Base-by-base conservation (phyloP, 2,329 filamentous ascomycete genomes). In the Penicillium occitanis region DNA sequence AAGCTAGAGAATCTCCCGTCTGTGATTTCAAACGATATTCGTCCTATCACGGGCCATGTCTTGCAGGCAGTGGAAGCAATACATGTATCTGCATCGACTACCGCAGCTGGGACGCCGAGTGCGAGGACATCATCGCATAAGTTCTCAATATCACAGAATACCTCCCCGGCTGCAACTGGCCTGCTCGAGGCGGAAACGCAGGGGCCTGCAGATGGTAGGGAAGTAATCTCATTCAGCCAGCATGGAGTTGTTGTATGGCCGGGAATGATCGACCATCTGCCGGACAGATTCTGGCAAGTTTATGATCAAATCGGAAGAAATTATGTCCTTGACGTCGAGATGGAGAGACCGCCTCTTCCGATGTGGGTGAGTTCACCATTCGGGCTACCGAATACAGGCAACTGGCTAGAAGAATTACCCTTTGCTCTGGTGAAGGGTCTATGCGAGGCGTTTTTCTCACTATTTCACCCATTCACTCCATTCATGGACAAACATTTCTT, bases 391-490 rank as follows among this genome's bases (percentile, higher is more conserved):
- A 73, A 71, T 5, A 76, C 74, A 3, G 73, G 76, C 7, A 72
- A 72, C 42, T 85, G 83, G 83, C 71, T 85, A 40, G 79, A 83
- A 55, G 73, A 74, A 3, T 75, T 86, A 2, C 81, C 82, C 8
- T 71, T 85, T 37, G 78, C 81, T 0, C 78, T 82, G 48, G 78
- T 85, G 63, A 84, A 83, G 67, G 82, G 82, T 0, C 76, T 86
- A n/a, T 80, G 82, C 8, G 82, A 85, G 73, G 81, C 81, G 0
- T 86, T 84, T 67, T 86, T 86, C 70, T 76, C 80, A n/a, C 83
- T 84, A 0, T 85, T 85, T 69, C 83, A 85, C 69, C 82, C 82
- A 0, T 83, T 79, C 33, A 84, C 81, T 17, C 84, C 84, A 0
- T 79, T 85, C 25, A 79, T 86, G 61, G 84, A 86, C 68, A 82